phyloP scores from a whole-genome alignment of 164 flowering plant genomes.

The Sedum album region DNA sequence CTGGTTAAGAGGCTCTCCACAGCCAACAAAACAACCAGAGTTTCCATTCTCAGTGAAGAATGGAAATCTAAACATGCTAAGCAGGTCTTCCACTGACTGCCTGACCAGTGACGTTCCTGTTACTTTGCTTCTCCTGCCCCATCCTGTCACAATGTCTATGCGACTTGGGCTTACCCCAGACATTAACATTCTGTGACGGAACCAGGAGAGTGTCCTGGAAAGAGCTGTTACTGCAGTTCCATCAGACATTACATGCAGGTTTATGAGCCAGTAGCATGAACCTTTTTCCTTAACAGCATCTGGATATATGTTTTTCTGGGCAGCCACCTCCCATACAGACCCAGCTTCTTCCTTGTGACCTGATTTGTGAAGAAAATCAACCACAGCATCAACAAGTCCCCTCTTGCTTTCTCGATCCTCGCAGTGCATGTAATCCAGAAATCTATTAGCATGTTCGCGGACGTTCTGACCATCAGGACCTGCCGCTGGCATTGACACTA shows the following conservation, averaged over 20 bases:
- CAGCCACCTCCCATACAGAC: conserved; percentile 97
- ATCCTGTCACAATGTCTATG: conserved; percentile 89
- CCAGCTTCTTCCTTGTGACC: conserved; percentile 97
- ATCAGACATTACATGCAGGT: conserved; percentile 97
- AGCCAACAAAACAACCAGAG: conserved; percentile 85
- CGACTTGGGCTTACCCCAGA: conserved; percentile 64
- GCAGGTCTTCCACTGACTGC: conserved; percentile 75
- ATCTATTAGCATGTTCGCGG: conserved; percentile 59
- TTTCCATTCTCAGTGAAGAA: conserved; percentile 76
- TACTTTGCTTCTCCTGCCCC: conserved; percentile 95
- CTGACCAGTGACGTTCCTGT: conserved; percentile 86
- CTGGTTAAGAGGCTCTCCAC: conserved; percentile 71
- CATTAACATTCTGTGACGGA: conserved; percentile 51
- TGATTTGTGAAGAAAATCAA: no score
- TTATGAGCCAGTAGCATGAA: conserved; percentile 81
- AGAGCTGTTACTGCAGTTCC: conserved; percentile 93
- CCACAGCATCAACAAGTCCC: conserved; percentile 91
- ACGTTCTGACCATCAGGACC: conserved; percentile 88
- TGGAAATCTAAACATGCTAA: conserved; percentile 67
- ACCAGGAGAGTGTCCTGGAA: conserved; percentile 90
- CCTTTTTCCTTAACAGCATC: conserved; percentile 76
- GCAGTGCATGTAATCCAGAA: conserved; percentile 79
- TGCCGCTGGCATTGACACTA: conserved; percentile 66
- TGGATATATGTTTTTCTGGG: conserved; percentile 77
- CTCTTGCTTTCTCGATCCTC: conserved; percentile 94